phyloP scores from a whole-genome alignment of 352 stramenopile genomes.

The Globisporangium abappressorium region DNA sequence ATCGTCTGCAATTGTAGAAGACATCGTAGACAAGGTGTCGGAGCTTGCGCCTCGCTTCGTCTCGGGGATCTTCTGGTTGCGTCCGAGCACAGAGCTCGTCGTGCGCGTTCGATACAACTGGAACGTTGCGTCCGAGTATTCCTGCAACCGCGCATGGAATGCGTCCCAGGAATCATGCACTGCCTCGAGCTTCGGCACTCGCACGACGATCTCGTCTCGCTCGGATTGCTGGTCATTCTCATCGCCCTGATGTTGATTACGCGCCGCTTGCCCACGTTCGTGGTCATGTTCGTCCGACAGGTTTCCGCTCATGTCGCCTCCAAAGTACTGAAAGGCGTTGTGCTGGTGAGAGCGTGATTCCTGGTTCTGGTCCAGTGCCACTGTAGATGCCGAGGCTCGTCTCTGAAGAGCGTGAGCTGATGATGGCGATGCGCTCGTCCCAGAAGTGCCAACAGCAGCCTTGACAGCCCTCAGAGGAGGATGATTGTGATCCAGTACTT shows the following conservation, averaged over 20 bases:
- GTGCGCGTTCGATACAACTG: conserved; percentile 76
- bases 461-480: conserved; percentile 12
- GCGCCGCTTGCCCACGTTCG: neutral
- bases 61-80: conserved; percentile 69
- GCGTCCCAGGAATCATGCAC: conserved; percentile 67
- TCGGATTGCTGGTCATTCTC: neutral
- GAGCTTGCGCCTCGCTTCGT: conserved; percentile 24
- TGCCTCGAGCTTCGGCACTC: conserved; percentile 48
- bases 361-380: neutral
- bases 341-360: neutral
- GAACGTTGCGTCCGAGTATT: conserved; percentile 65
- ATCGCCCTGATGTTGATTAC: neutral
- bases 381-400: neutral
- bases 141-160: conserved; percentile 55
- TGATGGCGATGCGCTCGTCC: neutral
- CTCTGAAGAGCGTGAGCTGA: neutral
- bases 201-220: conserved; percentile 47
- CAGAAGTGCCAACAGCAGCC: neutral
- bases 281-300: neutral
- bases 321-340: neutral
- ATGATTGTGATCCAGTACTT: conserved; percentile 68
- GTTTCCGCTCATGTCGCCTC: neutral
- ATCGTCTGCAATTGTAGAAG: neutral
- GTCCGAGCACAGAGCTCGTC: conserved; percentile 61
- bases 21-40: neutral